These are phyloP conservation scores for Lichtheimia ramosa DNA, from an alignment of 371 early-diverging fungal species.

Conservation along the genomic window DNA sequence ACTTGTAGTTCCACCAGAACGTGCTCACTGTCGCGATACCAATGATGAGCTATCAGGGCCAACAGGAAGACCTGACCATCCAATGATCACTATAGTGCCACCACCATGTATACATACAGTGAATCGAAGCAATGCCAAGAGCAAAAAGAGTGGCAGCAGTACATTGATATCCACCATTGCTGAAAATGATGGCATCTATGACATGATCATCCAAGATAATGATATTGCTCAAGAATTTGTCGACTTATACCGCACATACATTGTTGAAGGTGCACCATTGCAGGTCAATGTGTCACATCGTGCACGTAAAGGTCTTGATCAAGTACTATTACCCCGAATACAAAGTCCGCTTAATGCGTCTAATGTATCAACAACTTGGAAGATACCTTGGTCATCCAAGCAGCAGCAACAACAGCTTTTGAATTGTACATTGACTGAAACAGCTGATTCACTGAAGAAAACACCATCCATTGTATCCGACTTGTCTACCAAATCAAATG, in stretches of 20 bases:
- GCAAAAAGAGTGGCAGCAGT: not conserved
- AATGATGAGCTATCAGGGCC: not conserved
- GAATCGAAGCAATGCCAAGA: too few species aligned
- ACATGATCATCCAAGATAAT: not conserved
- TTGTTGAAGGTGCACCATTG: slow-evolving; percentile 27
- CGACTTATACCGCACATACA: slow-evolving; percentile 35
- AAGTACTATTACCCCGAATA: too few species aligned
- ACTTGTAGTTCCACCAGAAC: too few species aligned
- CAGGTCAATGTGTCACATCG: slow-evolving; percentile 43
- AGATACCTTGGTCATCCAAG: not conserved
- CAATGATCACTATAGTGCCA: too few species aligned
- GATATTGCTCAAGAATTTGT: slow-evolving; percentile 14
- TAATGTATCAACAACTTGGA: not conserved
- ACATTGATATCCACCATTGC: not conserved
- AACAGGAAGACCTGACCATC: too few species aligned
- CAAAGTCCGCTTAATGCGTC: too few species aligned
- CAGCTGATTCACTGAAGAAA: not conserved
- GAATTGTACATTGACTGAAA: too few species aligned
- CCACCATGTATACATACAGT: too few species aligned
- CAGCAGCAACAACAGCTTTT: too few species aligned
- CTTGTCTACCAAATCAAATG: not conserved
- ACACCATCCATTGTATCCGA: not conserved
- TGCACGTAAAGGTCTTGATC: slow-evolving; percentile 27
- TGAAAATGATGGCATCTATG: not conserved
- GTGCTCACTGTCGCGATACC: not conserved